phyloP scores from a whole-genome alignment of 2,329 filamentous ascomycete genomes.

The Pyricularia grisea region DNA sequence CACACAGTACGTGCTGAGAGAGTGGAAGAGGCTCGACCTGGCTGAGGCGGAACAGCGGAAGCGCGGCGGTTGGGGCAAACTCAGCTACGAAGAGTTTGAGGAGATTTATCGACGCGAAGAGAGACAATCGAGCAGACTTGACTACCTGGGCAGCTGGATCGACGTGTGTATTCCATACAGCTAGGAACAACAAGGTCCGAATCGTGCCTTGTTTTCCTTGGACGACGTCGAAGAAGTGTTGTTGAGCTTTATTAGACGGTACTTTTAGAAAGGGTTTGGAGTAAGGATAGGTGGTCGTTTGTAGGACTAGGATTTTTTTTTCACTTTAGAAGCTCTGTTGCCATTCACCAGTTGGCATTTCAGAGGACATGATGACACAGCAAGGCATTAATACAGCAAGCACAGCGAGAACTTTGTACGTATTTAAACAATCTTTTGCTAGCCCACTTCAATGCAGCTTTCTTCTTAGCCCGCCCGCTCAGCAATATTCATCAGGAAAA shows the following conservation, averaged over 20 bases:
- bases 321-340: background rate
- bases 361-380: background rate
- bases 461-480: background rate
- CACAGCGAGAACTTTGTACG: background rate
- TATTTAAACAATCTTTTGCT: background rate
- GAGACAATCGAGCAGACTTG: constrained; percentile 53
- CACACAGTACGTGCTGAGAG: constrained; percentile 25
- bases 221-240: background rate
- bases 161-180: constrained; percentile 61
- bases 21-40: constrained; percentile 48
- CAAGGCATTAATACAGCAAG: background rate
- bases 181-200: background rate
- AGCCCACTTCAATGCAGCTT: background rate
- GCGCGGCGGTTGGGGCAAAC: constrained; percentile 69
- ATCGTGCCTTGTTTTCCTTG: background rate
- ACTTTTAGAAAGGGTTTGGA: background rate
- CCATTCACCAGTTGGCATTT: background rate
- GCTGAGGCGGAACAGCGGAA: constrained; percentile 59
- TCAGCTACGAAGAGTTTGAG: constrained; percentile 75
- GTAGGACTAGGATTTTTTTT: background rate
- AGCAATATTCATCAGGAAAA: too few species aligned
- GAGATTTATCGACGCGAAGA: constrained; percentile 60
- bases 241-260: background rate
- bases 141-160: constrained; percentile 86
- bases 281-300: background rate